Conservation (phyloP, 768 basidiomycete genomes). For the Paxillus involutus region DNA sequence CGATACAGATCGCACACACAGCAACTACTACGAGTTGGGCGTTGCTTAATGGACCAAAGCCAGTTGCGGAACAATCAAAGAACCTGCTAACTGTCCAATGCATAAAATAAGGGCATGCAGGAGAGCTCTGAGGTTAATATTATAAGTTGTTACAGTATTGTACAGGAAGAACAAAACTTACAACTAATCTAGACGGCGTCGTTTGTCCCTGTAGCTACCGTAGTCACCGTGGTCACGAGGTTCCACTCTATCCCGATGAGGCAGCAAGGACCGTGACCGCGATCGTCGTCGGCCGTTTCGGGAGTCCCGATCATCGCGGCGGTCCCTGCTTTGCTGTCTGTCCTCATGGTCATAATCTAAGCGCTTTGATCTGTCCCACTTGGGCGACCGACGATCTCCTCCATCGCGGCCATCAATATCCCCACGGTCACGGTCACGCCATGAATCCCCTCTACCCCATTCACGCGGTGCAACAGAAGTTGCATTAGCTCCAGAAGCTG, state of each 20-base stretch:
- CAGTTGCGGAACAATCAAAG: slow-evolving; percentile 1
- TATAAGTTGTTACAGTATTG: slow-evolving; percentile 1
- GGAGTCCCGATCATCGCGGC: slow-evolving; percentile 12
- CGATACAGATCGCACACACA: neutral
- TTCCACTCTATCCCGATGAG: neutral
- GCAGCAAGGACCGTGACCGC: slow-evolving; percentile 35
- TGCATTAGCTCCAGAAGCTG: slow-evolving; percentile 36
- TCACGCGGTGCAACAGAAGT: slow-evolving; percentile 29
- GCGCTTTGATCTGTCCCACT: slow-evolving; percentile 22
- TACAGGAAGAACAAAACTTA: slow-evolving; percentile 14
- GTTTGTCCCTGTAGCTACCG: slow-evolving; percentile 46
- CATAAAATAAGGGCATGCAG: neutral
- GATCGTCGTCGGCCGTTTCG: slow-evolving; percentile 21
- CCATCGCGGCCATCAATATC: slow-evolving; percentile 13
- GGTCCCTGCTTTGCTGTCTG: slow-evolving; percentile 16
- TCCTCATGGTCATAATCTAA: slow-evolving; percentile 22
- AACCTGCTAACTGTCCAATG: slow-evolving; percentile 1
- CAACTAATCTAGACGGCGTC: slow-evolving; percentile 54
- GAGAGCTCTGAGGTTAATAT: neutral
- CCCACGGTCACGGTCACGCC: slow-evolving; percentile 30
- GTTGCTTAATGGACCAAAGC: neutral
- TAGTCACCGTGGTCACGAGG: neutral
- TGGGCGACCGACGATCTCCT: slow-evolving; percentile 24
- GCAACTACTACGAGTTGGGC: neutral
- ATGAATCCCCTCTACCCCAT: slow-evolving; percentile 36